A percentile compares a stretch with the other conserved stretches of the same genome.
phyloP scores from a whole-genome alignment of 2,329 filamentous ascomycete species.

The Fulvia fulva region DNA sequence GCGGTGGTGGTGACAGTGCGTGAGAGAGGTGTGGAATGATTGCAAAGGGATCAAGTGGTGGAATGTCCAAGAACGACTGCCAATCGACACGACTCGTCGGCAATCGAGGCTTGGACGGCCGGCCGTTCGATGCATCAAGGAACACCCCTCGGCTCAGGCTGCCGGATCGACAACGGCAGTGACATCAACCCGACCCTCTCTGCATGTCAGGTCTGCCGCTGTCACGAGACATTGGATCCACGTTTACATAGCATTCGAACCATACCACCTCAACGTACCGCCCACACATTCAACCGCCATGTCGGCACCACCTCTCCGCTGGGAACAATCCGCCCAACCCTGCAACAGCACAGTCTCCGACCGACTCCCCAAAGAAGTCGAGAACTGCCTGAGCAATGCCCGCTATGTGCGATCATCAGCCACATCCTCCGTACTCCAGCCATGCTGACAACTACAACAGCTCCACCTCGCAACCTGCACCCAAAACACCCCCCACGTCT shows the following conservation, averaged over 20 bases:
- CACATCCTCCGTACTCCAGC: not conserved
- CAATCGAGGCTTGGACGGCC: not conserved
- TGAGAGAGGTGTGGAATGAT: too few species aligned
- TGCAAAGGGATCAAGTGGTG: not conserved
- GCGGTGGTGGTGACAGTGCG: not conserved
- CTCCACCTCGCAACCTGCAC: slow-evolving; percentile 92
- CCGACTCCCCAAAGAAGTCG: slow-evolving; percentile 75
- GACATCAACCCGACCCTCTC: not conserved
- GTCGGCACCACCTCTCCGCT: slow-evolving; percentile 29
- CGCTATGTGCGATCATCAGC: slow-evolving; percentile 66
- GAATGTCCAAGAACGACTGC: not conserved
- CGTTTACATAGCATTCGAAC: not conserved
- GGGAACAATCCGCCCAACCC: slow-evolving; percentile 59
- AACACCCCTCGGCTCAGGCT: not conserved
- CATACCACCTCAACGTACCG: not conserved
- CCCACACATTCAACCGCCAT: slow-evolving; percentile 13
- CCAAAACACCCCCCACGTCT: slow-evolving; percentile 80
- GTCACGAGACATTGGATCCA: not conserved
- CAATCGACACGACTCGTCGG: not conserved
- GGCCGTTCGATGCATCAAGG: too few species aligned
- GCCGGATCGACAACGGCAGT: not conserved
- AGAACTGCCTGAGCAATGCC: slow-evolving; percentile 88
- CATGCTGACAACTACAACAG: slow-evolving; percentile 43
- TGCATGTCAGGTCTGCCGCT: too few species aligned
- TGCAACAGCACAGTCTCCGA: slow-evolving; percentile 67